Evolutionary conservation across 805 yeast species (phyloP), one percentile per base, ranked within the genome.

Genomic region (Ogataea salicorniae): DNA sequence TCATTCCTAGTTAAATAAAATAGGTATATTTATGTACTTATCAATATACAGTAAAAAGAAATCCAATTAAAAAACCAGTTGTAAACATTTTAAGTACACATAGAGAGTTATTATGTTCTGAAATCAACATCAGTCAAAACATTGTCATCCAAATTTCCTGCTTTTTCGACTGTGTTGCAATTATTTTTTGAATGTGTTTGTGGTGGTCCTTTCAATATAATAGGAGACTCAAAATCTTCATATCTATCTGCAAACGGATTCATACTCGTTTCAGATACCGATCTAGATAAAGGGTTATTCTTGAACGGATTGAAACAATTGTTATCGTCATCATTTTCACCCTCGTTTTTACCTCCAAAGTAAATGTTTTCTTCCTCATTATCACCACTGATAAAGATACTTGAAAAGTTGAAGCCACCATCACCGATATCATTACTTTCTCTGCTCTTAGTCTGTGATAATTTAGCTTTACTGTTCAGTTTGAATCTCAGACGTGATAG

Each of bases 401-500:
- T 34, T 22, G 46, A 42, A 22, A 43, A 22, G 4, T 17, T 23
- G 7, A 18, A 13, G 5, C 9, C 20, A 9, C 9, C 16, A 6
- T 23, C 29, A 31, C n/a, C 22, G 1, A 13, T 18, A 5, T 4
- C 23, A 42, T 23, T 29, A 1, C 33, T 18, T 9, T 13, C 16
- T 15, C 7, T 38, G 20, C 34, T 31, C 8, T 17, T 4, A n/a
- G 37, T 26, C 15, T 37, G 34, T 9, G 20, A 5, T 11, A 46
- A 31, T 23, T 41, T 40, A 0, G 38, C 17, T 14, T 42, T 51
- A 43, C 51, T 56, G 31, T 50, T 66, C 56, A 56, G 67, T 56
- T 62, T 61, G 57, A 71, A 78, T 47, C 71, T 70, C 71, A 80
- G 68, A 31, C 83, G 68, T 34, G 73, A 65, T 4, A 73, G 69